Evolutionary conservation across 1,284 basidiomycete genomes (phyloP).

Genomic region (Kalmanozyma brasiliensis): DNA sequence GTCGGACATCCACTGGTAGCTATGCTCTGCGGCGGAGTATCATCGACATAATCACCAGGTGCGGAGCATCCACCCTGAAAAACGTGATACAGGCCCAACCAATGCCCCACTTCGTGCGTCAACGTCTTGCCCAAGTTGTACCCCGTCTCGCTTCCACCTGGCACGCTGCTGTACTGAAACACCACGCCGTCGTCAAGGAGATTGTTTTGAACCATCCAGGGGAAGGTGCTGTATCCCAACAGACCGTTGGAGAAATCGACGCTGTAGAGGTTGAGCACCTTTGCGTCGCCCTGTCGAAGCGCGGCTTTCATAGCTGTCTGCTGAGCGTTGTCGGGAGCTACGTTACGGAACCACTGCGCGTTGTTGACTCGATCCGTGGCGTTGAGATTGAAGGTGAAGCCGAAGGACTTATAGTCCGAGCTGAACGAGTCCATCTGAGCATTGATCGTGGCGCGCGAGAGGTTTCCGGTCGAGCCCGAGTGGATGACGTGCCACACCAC

Average conservation of each 20-base stretch:
- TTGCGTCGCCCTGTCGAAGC: conserved; percentile 70
- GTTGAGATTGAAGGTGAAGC: conserved; percentile 71
- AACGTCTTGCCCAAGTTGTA: conserved; percentile 73
- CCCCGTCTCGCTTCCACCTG: conserved; percentile 70
- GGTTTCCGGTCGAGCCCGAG: conserved; percentile 26
- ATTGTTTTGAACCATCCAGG: conserved; percentile 21
- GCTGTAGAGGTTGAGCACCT: conserved; percentile 72
- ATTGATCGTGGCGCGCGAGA: conserved; percentile 21
- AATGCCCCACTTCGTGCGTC: conserved; percentile 72
- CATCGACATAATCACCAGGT: conserved; percentile 72
- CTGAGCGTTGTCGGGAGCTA: conserved; percentile 68
- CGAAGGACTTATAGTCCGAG: conserved; percentile 70
- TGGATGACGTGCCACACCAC: conserved; percentile 53
- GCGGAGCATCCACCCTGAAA: conserved; percentile 74
- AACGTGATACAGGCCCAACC: conserved; percentile 73
- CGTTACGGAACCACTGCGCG: conserved; percentile 71
- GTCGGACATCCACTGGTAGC: conserved; percentile 46
- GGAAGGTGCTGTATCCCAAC: conserved; percentile 72
- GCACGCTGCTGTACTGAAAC: conserved; percentile 68
- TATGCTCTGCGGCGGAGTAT: conserved; percentile 70
- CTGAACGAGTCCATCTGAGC: conserved; percentile 73
- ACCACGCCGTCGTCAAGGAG: conserved; percentile 30
- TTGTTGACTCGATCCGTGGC: conserved; percentile 70
- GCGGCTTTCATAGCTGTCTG: conserved; percentile 73
- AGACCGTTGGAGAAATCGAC: conserved; percentile 64